These are phyloP conservation scores for Sedum album DNA, from an alignment of 164 flowering plant species.

Conservation along the genomic window DNA sequence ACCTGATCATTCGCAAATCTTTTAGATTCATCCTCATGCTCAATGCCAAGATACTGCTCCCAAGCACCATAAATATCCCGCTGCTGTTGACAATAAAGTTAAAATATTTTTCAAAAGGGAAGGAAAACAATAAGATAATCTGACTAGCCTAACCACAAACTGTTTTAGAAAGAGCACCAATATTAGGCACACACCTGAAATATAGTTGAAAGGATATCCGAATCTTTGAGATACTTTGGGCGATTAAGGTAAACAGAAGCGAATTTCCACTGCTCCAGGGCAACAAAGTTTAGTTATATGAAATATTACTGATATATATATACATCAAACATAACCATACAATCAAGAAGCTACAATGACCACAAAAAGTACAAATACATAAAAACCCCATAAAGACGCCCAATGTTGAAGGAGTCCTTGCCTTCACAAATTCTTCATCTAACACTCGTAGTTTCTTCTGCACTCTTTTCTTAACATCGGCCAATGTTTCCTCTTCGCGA, in stretches of 20 bases:
- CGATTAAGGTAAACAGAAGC: conserved; percentile 77
- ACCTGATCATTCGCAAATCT: not conserved
- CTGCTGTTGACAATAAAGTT: conserved; percentile 25
- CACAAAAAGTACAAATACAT: no score
- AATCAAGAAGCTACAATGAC: no score
- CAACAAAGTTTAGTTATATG: not conserved
- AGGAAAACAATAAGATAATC: not conserved
- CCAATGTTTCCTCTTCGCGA: conserved; percentile 63
- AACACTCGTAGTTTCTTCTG: conserved; percentile 71
- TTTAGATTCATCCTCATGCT: conserved; percentile 29
- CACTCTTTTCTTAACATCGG: conserved; percentile 59
- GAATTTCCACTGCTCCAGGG: conserved; percentile 65
- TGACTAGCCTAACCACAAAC: not conserved
- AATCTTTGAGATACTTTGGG: conserved; percentile 74
- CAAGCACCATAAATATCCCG: conserved; percentile 86
- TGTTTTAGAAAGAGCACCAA: no score
- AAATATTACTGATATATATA: no score
- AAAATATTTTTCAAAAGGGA: not conserved
- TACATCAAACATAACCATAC: no score
- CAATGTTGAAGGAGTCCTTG: conserved; percentile 8
- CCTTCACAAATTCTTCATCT: conserved; percentile 58
- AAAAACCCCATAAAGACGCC: no score
- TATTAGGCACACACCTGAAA: conserved; percentile 51
- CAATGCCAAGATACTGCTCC: conserved; percentile 90
- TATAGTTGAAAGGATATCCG: conserved; percentile 55